These are phyloP conservation scores for Colletotrichum plurivorum DNA, from an alignment of 2,329 filamentous ascomycete species.

Conservation along the genomic window DNA sequence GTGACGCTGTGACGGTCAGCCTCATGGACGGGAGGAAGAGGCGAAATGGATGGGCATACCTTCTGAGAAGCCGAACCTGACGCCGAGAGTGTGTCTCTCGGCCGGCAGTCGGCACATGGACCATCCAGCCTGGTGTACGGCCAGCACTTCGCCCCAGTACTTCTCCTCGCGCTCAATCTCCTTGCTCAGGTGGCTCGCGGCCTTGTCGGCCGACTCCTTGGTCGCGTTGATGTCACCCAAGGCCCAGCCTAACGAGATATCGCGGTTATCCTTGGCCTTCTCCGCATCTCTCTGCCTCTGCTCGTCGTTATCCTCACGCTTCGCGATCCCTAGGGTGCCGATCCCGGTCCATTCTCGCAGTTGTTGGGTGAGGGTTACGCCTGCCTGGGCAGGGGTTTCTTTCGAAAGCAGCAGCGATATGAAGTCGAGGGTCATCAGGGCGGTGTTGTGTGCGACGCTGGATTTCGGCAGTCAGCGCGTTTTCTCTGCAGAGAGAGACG, in stretches of 20 bases:
- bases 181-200: conserved; percentile 79
- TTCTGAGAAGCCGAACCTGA: conserved; percentile 92
- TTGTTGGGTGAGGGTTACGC: conserved; percentile 77
- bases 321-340: conserved; percentile 80
- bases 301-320: conserved; percentile 70
- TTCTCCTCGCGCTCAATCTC: conserved; percentile 85
- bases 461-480: background rate
- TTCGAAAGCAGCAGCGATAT: conserved; percentile 88
- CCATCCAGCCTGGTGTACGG: conserved; percentile 89
- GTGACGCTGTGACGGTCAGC: conserved; percentile 60
- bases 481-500: background rate
- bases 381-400: conserved; percentile 79
- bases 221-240: conserved; percentile 82
- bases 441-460: conserved; percentile 69
- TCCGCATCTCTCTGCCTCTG: conserved; percentile 35
- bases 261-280: conserved; percentile 66
- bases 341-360: conserved; percentile 80
- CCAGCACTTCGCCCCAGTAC: conserved; percentile 91
- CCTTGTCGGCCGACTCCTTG: conserved; percentile 79
- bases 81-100: conserved; percentile 81
- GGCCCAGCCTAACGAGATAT: conserved; percentile 79
- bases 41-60: conserved; percentile 54
- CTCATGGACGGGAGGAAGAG: background rate
- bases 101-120: conserved; percentile 83
- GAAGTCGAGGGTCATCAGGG: conserved; percentile 83